Base-by-base conservation (phyloP, 305 asterid species). In the Plantago coronopus region DNA sequence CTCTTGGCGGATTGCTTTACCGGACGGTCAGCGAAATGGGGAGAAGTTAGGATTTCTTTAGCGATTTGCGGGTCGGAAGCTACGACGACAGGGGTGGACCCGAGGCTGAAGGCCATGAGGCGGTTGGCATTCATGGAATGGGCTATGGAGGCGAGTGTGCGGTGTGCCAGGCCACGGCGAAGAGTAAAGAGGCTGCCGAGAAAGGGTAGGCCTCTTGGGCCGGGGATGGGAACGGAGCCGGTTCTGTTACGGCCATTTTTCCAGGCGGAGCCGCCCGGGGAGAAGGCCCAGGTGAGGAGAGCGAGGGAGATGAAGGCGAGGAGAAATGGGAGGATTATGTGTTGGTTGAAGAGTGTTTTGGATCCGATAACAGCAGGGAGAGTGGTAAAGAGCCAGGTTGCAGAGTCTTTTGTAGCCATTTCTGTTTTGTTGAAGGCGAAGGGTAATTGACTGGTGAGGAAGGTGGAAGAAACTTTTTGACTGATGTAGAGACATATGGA, bases 51-150 rank as follows among this genome's bases (percentile, higher is more conserved):
- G 17, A 81, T 78, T 20, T 84, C 93, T 4, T 74, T 78, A 0
- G 93, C 88, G 4, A 70, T 29, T 0, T 23, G 25, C 0, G 84
- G 86, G 61, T 78, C 81, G 14, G 85, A 73, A 3, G 88, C 51
- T 3, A 84, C 83, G 25, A 84, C 86, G 7, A 27, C 77, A 18
- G 85, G 87, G 0, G 93, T 81, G 29, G 60, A 44, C 22, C 93
- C 93, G 31, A 84, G 79, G 62, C 84, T 77, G 70, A 84, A 84
- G 2, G 85, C 89, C 89, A 84, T 84, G 18, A 84, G 77, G 34
- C 48, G 70, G 25, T 48, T 76, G 19, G 89, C 81, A 51, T 63
- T 60, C 58, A 38, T 42, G 48, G 74, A 5, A 22, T 54, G 5
- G n/a, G 85, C 74, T 5, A 67, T 11, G 2, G 68, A 27, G 13